These are phyloP conservation scores for Fusarium equiseti DNA, from an alignment of 2,329 filamentous ascomycete species.

Conservation along the genomic window DNA sequence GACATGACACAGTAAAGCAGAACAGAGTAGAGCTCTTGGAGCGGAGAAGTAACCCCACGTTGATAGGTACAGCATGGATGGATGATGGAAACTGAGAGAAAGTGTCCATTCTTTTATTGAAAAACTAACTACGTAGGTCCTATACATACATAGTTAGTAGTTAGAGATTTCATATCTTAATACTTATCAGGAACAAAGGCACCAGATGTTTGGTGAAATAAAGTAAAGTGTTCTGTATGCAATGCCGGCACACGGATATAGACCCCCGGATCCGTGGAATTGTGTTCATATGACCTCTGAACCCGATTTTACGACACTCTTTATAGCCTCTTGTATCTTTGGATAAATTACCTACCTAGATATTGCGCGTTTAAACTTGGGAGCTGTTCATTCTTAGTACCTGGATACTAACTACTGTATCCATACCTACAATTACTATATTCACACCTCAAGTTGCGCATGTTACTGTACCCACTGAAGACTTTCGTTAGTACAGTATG, in stretches of 20 bases:
- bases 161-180: neutral
- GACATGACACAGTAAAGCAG: neutral
- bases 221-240: neutral
- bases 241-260: constrained; percentile 11
- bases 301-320: constrained; percentile 13
- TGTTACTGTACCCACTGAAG: constrained; percentile 25
- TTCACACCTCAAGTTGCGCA: constrained; percentile 29
- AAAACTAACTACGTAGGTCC: neutral
- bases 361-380: constrained; percentile 4
- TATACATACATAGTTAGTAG: neutral
- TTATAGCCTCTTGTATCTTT: neutral
- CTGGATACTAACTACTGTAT: no score
- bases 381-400: neutral
- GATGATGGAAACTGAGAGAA: constrained; percentile 31
- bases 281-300: constrained; percentile 38
- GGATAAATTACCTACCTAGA: neutral
- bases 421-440: constrained; percentile 20
- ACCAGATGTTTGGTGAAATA: neutral
- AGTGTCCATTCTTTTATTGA: constrained; percentile 1
- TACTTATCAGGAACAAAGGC: neutral
- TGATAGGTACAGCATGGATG: neutral
- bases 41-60: constrained; percentile 26
- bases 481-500: constrained; percentile 16
- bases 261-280: constrained; percentile 26
- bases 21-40: neutral